Evolutionary conservation across 2,329 filamentous ascomycete genomes (phyloP).

Genomic region (Leptosphaerulina australis): DNA sequence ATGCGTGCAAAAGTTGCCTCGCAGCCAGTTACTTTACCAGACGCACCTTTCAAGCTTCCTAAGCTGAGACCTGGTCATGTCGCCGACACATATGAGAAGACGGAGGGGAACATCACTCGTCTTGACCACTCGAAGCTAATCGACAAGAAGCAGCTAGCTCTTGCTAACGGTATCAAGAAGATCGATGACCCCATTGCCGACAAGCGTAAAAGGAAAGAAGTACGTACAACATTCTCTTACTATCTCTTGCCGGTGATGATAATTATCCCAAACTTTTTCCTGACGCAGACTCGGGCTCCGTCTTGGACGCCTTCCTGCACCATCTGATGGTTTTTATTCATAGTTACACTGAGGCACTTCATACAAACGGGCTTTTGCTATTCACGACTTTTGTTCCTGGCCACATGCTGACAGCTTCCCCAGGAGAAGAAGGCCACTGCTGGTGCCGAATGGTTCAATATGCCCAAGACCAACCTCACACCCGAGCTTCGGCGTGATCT

Average conservation of each 20-base stretch:
- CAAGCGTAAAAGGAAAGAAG: constrained; percentile 58
- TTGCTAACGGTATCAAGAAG: constrained; percentile 57
- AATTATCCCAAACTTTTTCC: constrained; percentile 68
- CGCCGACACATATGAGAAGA: constrained; percentile 61
- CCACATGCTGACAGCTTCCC: constrained; percentile 33
- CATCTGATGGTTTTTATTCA: constrained; percentile 70
- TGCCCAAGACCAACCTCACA: constrained; percentile 83
- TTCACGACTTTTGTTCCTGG: constrained; percentile 9
- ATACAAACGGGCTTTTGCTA: constrained; percentile 15
- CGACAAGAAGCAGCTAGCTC: constrained; percentile 54
- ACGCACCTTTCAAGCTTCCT: constrained; percentile 55
- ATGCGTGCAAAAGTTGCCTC: constrained; percentile 54
- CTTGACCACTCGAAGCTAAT: constrained; percentile 60
- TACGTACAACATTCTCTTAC: constrained; percentile 50
- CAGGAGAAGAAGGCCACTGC: constrained; percentile 69
- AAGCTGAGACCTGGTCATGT: constrained; percentile 56
- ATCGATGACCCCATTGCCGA: constrained; percentile 60
- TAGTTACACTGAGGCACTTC: constrained; percentile 74
- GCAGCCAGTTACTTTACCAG: constrained; percentile 34
- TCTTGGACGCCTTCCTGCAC: constrained; percentile 79
- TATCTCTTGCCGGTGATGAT: constrained; percentile 69
- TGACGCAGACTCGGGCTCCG: constrained; percentile 78
- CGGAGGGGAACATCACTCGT: constrained; percentile 59
- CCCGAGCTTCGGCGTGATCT: constrained; percentile 87
- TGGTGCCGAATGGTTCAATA: constrained; percentile 83